These are phyloP conservation scores for Kalmanozyma brasiliensis DNA, from an alignment of 1,284 basidiomycete genomes.

Conservation along the genomic window DNA sequence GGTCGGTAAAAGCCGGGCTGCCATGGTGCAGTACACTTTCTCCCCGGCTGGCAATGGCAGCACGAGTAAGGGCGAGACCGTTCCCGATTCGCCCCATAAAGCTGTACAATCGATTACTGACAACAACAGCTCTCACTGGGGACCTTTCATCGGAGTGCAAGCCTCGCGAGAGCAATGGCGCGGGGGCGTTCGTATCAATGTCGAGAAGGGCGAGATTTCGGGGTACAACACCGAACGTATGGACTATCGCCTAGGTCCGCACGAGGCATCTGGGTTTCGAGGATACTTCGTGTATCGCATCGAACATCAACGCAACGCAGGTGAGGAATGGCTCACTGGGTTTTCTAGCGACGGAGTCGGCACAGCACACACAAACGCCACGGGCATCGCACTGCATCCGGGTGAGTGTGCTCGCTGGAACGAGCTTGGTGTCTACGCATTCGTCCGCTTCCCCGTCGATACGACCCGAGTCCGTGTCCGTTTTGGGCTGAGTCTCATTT, in stretches of 20 bases:
- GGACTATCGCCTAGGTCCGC: conserved; percentile 65
- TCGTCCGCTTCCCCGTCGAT: conserved; percentile 71
- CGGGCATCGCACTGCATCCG: conserved; percentile 70
- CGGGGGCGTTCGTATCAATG: conserved; percentile 73
- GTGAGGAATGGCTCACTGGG: conserved; percentile 14
- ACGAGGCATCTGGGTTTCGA: conserved; percentile 71
- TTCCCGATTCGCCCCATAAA: background rate
- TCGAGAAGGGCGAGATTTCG: conserved; percentile 73
- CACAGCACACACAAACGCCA: conserved; percentile 64
- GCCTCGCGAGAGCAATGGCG: conserved; percentile 76
- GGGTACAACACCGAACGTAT: conserved; percentile 80
- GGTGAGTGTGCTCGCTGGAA: conserved; percentile 43
- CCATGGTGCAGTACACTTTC: conserved; percentile 74
- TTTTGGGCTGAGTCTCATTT: conserved; percentile 82
- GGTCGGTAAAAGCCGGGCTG: conserved; percentile 80
- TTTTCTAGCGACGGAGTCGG: conserved; percentile 16
- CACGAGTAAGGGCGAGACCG: background rate
- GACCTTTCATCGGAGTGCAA: conserved; percentile 78
- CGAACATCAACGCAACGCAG: conserved; percentile 64
- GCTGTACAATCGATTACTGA: background rate
- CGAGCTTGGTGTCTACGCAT: conserved; percentile 74
- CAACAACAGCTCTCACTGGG: conserved; percentile 1
- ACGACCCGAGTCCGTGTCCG: conserved; percentile 73
- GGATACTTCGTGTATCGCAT: conserved; percentile 84
- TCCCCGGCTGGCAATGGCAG: background rate